Conservation (phyloP, 2,329 filamentous ascomycete genomes). For the Rhynchosporium agropyri region DNA sequence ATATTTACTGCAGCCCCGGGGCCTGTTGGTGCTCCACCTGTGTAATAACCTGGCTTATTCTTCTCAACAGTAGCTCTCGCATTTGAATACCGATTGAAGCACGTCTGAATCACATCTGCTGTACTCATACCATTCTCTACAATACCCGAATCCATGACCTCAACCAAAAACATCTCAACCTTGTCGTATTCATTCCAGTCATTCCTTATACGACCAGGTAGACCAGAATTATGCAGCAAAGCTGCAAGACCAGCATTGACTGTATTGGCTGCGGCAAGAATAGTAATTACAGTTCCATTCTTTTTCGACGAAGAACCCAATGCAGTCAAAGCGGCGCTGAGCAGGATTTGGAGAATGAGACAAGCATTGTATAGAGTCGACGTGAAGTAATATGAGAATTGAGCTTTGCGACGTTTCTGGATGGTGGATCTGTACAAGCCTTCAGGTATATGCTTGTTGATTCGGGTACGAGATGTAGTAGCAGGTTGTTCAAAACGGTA, state of each 20-base stretch:
- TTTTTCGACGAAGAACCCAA: constrained; percentile 20
- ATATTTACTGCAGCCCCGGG: constrained; percentile 1
- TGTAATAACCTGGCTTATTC: constrained; percentile 31
- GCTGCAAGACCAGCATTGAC: constrained; percentile 32
- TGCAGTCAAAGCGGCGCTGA: constrained; percentile 29
- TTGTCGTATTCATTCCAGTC: constrained; percentile 31
- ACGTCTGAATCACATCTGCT: constrained; percentile 25
- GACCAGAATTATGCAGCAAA: constrained; percentile 30
- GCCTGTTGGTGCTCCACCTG: constrained; percentile 9
- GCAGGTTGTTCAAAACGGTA: constrained; percentile 11
- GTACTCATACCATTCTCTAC: constrained; percentile 23
- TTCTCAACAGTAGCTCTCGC: constrained; percentile 30
- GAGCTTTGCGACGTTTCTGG: constrained; percentile 16
- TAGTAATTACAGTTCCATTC: constrained; percentile 27
- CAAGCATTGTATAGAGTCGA: constrained; percentile 28
- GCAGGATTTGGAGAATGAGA: constrained; percentile 30
- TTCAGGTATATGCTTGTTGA: constrained; percentile 16
- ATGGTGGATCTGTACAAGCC: constrained; percentile 29
- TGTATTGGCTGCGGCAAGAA: constrained; percentile 33
- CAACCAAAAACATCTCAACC: constrained; percentile 28
- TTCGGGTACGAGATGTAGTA: not conserved
- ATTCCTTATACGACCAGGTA: constrained; percentile 26
- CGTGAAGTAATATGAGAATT: constrained; percentile 27
- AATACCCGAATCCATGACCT: constrained; percentile 27
- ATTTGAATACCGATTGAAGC: constrained; percentile 22